phyloP scores from a whole-genome alignment of 2,329 filamentous ascomycete species.

The Aulographum hederae region DNA sequence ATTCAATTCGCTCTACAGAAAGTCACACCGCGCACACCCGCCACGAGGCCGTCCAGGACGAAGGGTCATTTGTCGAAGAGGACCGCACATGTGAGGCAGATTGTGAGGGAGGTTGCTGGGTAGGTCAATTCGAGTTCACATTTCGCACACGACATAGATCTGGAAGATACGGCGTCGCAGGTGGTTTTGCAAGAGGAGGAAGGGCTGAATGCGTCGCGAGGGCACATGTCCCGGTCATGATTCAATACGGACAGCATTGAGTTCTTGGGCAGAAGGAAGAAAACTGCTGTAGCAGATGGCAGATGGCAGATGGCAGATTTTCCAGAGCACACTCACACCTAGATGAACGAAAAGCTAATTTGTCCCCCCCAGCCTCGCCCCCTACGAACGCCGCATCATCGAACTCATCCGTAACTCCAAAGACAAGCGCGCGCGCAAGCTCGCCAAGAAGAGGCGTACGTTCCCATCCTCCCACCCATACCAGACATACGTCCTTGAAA shows the following conservation, averaged over 20 bases:
- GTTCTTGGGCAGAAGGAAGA: neutral
- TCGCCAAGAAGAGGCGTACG: slow-evolving; percentile 99
- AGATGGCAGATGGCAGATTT: neutral
- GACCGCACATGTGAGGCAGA: slow-evolving; percentile 89
- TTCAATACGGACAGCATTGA: neutral
- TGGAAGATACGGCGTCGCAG: no score
- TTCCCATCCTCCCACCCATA: no score
- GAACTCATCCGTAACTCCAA: slow-evolving; percentile 98
- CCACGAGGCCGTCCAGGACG: slow-evolving; percentile 41
- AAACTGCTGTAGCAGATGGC: neutral
- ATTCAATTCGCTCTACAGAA: slow-evolving; percentile 10
- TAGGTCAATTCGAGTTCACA: slow-evolving; percentile 32
- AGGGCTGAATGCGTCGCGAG: neutral
- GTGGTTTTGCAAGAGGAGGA: neutral
- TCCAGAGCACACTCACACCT: neutral
- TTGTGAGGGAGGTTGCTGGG: slow-evolving; percentile 97
- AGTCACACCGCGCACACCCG: slow-evolving; percentile 32
- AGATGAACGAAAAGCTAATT: slow-evolving; percentile 5
- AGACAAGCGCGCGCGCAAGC: slow-evolving; percentile 98
- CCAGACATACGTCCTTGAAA: slow-evolving; percentile 1
- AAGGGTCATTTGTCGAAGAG: slow-evolving; percentile 96
- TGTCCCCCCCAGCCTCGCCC: slow-evolving; percentile 46
- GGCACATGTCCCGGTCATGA: neutral
- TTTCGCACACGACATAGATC: no score
- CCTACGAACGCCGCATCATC: slow-evolving; percentile 96